These are phyloP conservation scores for Coemansia sp. DNA, from an alignment of 192 early-diverging fungal species.

Conservation along the genomic window DNA sequence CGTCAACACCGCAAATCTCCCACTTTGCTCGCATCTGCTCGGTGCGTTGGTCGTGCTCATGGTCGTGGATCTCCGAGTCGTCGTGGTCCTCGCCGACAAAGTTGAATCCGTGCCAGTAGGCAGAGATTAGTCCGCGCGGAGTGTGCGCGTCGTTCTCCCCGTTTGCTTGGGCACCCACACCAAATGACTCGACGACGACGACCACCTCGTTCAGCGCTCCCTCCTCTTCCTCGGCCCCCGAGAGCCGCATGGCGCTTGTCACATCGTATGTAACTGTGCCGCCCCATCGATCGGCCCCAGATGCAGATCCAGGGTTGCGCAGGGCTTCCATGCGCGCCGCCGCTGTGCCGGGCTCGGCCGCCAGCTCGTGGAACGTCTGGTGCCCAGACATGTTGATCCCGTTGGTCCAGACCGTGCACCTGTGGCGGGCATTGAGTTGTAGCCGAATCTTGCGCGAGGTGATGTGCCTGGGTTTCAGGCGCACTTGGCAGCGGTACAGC, in stretches of 20 bases:
- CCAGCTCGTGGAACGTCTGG: conserved; percentile 61
- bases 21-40: conserved; percentile 51
- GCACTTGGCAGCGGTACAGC: conserved; percentile 56
- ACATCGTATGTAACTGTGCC: conserved; percentile 60
- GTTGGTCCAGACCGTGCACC: conserved; percentile 66
- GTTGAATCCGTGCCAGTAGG: conserved; percentile 54
- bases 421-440: conserved; percentile 65
- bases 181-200: conserved; percentile 71
- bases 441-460: conserved; percentile 41
- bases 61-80: conserved; percentile 48
- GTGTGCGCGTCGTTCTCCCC: conserved; percentile 69
- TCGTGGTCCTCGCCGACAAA: conserved; percentile 46
- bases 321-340: conserved; percentile 11
- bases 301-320: conserved; percentile 16
- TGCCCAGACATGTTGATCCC: conserved; percentile 69
- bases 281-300: conserved; percentile 57
- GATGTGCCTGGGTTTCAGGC: conserved; percentile 23
- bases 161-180: conserved; percentile 63
- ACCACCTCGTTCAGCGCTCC: conserved; percentile 58
- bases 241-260: conserved; percentile 33
- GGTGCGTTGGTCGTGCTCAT: conserved; percentile 28
- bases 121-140: conserved; percentile 66
- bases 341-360: conserved; percentile 28
- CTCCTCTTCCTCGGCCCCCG: conserved; percentile 36
- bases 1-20: conserved; percentile 72